Evolutionary conservation across 306 rosid species (phyloP).

Genomic region (Astragalus membranaceus): DNA sequence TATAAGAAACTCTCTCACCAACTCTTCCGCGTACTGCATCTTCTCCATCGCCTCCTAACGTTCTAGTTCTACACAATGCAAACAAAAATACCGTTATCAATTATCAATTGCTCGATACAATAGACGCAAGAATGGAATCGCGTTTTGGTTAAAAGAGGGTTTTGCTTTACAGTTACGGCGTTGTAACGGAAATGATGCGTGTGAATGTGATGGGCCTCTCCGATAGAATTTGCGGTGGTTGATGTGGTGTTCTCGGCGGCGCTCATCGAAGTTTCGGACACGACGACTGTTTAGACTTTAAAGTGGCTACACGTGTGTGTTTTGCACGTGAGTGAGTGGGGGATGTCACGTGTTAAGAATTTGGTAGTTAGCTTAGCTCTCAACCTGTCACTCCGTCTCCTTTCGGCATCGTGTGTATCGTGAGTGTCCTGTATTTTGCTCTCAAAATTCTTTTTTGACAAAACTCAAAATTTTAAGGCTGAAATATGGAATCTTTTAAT

Average conservation of each 20-base stretch:
- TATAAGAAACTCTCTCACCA: constrained; percentile 82
- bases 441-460: no score
- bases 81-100: background rate
- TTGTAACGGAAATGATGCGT: background rate
- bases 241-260: background rate
- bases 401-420: no score
- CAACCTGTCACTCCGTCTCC: no score
- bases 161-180: background rate
- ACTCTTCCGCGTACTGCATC: constrained; percentile 88
- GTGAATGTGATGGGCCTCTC: background rate
- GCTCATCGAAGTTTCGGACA: no score
- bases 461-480: no score
- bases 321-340: no score
- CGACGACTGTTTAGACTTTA: no score
- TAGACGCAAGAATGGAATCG: background rate
- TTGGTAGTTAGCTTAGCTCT: no score
- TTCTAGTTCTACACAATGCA: background rate
- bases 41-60: constrained; percentile 53
- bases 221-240: background rate
- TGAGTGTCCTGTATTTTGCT: no score
- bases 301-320: no score
- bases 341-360: no score
- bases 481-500: no score
- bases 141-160: background rate
- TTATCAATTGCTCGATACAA: background rate